A percentile compares a stretch with the other conserved stretches of the same genome.
phyloP scores from a whole-genome alignment of 805 yeast genomes.

The Ogataea paradorogensis region DNA sequence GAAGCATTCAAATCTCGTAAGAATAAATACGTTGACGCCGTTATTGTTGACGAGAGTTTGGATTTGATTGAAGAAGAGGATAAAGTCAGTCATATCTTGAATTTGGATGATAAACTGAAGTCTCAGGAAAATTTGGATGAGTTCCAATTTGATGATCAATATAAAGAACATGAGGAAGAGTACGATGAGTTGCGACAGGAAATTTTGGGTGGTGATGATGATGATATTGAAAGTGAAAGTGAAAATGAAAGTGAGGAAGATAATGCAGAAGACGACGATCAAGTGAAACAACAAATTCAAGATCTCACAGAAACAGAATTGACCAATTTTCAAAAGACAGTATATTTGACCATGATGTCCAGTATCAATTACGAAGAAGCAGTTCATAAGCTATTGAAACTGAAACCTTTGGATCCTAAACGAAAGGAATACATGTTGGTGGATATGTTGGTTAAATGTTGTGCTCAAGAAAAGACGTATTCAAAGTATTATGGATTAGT shows the following conservation, averaged over 20 bases:
- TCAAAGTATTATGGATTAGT: constrained; percentile 81
- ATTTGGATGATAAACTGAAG: constrained; percentile 49
- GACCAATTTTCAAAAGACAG: constrained; percentile 65
- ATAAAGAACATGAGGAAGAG: constrained; percentile 45
- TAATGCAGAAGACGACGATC: constrained; percentile 19
- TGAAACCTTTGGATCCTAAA: constrained; percentile 39
- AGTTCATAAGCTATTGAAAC: constrained; percentile 72
- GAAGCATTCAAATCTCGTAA: constrained; percentile 50
- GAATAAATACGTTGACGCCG: constrained; percentile 38
- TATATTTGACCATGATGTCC: constrained; percentile 82
- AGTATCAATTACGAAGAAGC: constrained; percentile 92
- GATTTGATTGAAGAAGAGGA: constrained; percentile 68
- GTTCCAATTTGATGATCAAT: constrained; percentile 51
- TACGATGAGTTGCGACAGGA: constrained; percentile 44
- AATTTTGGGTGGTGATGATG: constrained; percentile 43
- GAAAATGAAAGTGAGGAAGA: constrained; percentile 26
- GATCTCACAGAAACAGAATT: constrained; percentile 71
- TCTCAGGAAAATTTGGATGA: constrained; percentile 45
- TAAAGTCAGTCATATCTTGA: constrained; percentile 51
- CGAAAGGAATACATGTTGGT: constrained; percentile 52
- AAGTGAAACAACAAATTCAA: constrained; percentile 36
- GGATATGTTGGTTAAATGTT: constrained; percentile 74
- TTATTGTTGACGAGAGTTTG: constrained; percentile 42
- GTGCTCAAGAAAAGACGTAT: constrained; percentile 83
- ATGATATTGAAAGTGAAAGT: constrained; percentile 15